These are phyloP conservation scores for Vanrija sp. DNA, from an alignment of 1,284 basidiomycete species.

Conservation along the genomic window DNA sequence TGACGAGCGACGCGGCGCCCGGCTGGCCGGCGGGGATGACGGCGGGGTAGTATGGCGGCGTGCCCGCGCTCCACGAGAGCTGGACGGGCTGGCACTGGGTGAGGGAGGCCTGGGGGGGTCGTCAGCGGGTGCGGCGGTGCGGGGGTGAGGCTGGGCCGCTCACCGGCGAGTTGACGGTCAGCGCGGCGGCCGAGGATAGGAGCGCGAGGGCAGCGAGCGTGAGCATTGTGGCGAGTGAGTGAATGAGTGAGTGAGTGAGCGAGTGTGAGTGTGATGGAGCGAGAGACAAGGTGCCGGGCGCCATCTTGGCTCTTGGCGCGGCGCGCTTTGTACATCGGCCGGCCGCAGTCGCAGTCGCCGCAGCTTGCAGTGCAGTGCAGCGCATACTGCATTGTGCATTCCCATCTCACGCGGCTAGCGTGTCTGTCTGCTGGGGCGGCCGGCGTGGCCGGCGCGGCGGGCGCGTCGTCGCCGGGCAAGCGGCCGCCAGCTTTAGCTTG, in stretches of 20 bases:
- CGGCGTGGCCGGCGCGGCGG: no score
- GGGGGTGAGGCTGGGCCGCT: constrained; percentile 3
- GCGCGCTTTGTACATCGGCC: no score
- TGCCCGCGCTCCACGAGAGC: constrained; percentile 59
- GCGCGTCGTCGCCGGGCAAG: no score
- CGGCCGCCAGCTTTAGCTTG: no score
- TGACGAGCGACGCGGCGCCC: constrained; percentile 50
- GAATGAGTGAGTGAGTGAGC: background rate
- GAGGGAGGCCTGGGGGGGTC: constrained; percentile 27
- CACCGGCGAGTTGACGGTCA: constrained; percentile 62
- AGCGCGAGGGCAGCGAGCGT: constrained; percentile 1
- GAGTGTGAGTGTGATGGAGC: background rate
- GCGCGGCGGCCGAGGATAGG: constrained; percentile 50
- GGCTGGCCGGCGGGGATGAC: constrained; percentile 67
- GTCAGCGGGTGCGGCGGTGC: background rate
- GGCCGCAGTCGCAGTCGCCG: no score
- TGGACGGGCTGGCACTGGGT: constrained; percentile 41
- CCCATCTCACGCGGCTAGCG: no score
- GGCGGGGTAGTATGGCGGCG: constrained; percentile 61
- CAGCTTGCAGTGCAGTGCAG: no score
- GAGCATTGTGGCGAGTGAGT: constrained; percentile 5
- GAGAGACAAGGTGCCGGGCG: background rate
- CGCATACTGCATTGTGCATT: no score
- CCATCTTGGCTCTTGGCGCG: no score
- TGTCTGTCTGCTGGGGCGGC: no score